phyloP scores from a whole-genome alignment of 768 basidiomycete genomes.

The Lactifluus volemus region DNA sequence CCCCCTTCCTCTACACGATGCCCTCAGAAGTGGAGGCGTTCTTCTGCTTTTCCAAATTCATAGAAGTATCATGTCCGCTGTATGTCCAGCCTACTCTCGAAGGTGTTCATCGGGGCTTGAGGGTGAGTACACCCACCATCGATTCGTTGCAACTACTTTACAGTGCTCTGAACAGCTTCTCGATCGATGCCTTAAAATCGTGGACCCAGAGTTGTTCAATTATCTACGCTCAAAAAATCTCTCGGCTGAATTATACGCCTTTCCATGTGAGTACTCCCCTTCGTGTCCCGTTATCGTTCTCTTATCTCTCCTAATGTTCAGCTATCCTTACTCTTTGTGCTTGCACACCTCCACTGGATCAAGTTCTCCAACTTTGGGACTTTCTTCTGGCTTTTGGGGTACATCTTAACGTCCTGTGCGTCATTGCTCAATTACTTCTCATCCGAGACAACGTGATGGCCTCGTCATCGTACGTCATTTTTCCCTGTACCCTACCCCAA shows the following conservation, averaged over 20 bases:
- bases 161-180: slow-evolving; percentile 52
- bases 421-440: slow-evolving; percentile 88
- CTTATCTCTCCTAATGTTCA: slow-evolving; percentile 25
- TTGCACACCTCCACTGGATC: slow-evolving; percentile 91
- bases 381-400: slow-evolving; percentile 95
- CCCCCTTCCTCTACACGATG: slow-evolving; percentile 96
- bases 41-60: slow-evolving; percentile 92
- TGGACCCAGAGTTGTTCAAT: slow-evolving; percentile 78
- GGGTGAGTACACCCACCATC: slow-evolving; percentile 43
- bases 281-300: not conserved
- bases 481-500: not conserved
- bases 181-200: slow-evolving; percentile 84
- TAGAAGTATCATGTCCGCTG: slow-evolving; percentile 89
- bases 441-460: slow-evolving; percentile 88
- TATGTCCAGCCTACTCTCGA: slow-evolving; percentile 95
- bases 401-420: slow-evolving; percentile 92
- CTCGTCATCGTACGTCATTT: slow-evolving; percentile 61
- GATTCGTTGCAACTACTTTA: not conserved
- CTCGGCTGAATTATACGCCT: slow-evolving; percentile 94
- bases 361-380: slow-evolving; percentile 95
- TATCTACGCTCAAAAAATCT: slow-evolving; percentile 85
- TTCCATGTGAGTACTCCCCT: slow-evolving; percentile 63
- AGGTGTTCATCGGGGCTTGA: slow-evolving; percentile 90
- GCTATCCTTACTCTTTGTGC: slow-evolving; percentile 94
- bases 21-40: slow-evolving; percentile 98